Base-by-base conservation (phyloP, 495 filamentous ascomycete genomes). In the Darksidea phi region DNA sequence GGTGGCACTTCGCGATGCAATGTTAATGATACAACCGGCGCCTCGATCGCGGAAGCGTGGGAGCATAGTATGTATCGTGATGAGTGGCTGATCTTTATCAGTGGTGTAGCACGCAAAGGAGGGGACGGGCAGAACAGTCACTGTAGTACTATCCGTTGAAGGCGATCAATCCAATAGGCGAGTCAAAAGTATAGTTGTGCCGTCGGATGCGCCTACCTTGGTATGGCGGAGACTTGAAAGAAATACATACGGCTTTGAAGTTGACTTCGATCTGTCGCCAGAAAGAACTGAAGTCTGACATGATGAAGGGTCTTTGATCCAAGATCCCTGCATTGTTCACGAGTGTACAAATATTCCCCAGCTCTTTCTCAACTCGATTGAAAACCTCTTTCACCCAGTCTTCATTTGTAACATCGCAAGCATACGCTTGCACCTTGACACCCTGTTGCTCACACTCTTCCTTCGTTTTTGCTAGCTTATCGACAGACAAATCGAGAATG, bases 211-310 rank as follows among this genome's bases (percentile, higher is more conserved):
- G n/a, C n/a, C n/a, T n/a, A n/a, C n/a, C n/a, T n/a, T n/a, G n/a
- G n/a, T n/a, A n/a, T n/a, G n/a, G n/a, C n/a, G n/a, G n/a, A n/a
- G 11, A n/a, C 20, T 6, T 18, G 13, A 25, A 18, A 20, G 18
- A 28, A 12, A 25, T 7, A 58, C 26, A 37, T 50, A 58, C 55
- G 10, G 51, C 59, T 56, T 62, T 62, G 59, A 62, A 62, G 32
- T 62, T 62, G 20, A 62, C 59, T 32, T 62, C 59, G 21, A 62
- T 62, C 37, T 56, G 59, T 6, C 59, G 43, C 59, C 59, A 62
- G 52, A 62, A 62, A 17, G 24, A 18, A 18, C 36, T 23, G 45
- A 62, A 62, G 10, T 24, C 43, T 1, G 59, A 48, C 52, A 62
- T 62, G 5, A 62, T 38, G 26, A 62, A 36, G 12, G 59, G 59